Conservation (phyloP, 2,329 filamentous ascomycete genomes). For the Myriangium duriaei region DNA sequence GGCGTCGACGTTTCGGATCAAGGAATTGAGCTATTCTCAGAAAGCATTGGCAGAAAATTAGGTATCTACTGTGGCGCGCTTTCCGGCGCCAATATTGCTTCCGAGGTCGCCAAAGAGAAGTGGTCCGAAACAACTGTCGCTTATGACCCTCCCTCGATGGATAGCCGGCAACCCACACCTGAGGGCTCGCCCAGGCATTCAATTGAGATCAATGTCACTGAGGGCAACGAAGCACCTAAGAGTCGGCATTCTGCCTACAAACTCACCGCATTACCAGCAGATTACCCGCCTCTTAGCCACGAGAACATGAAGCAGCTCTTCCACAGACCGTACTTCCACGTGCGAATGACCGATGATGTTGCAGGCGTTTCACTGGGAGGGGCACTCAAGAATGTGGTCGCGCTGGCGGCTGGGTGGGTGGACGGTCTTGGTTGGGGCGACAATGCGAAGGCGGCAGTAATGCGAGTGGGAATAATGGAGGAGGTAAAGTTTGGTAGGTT, state of each 20-base stretch:
- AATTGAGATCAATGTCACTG: conserved; percentile 30
- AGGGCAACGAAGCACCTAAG: conserved; percentile 25
- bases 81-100: conserved; percentile 91
- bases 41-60: conserved; percentile 81
- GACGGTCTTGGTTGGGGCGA: conserved; percentile 95
- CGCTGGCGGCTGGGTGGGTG: conserved; percentile 86
- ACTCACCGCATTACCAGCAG: conserved; percentile 61
- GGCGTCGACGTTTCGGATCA: conserved; percentile 85
- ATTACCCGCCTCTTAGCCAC: conserved; percentile 81
- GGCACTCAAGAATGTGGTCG: conserved; percentile 93
- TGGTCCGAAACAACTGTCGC: conserved; percentile 96
- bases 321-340: conserved; percentile 95
- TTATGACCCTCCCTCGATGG: conserved; percentile 83
- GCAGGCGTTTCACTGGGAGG: conserved; percentile 90
- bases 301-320: conserved; percentile 73
- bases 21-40: conserved; percentile 80
- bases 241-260: conserved; percentile 59
- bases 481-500: conserved; percentile 92
- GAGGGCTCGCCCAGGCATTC: conserved; percentile 35
- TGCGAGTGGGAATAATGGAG: conserved; percentile 89
- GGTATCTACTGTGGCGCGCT: conserved; percentile 95
- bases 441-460: conserved; percentile 96
- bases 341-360: conserved; percentile 87
- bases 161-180: conserved; percentile 63
- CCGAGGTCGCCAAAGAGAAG: conserved; percentile 87